Base-by-base conservation (phyloP, 202 grass and related monocot genomes). In the Carex arenaria region DNA sequence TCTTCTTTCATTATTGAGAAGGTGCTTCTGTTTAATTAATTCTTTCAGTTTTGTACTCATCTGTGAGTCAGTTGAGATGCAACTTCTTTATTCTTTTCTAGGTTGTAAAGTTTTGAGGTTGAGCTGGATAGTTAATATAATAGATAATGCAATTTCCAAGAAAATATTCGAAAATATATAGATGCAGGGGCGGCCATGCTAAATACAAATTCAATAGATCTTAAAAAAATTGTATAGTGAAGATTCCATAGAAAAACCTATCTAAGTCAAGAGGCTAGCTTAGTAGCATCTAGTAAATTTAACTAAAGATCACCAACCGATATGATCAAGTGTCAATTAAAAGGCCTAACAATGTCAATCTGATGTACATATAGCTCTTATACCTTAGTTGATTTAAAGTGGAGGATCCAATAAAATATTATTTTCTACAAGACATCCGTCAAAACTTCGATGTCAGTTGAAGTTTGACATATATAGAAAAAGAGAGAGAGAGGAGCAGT, bases 1-100 rank as follows among this genome's bases (percentile, higher is more conserved):
- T 76, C 51, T 55, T 76, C 72, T 76, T 76, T 78, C 54, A 60
- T 78, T 40, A 42, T 42, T 78, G 60, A 78, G 30, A 78, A 60
- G 19, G 28, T 38, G 53, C 59, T 78, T 56, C 74, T 59, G 9
- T 36, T 60, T 59, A 60, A 60, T 78, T 59, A 57, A 38, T 34
- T 60, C 53, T 78, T 78, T 36, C 17, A 78, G 26, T 59, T 60
- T 78, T 78, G 74, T 78, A 60, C 54, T 78, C 52, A 78, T 60
- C 54, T 60, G 74, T 40, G 52, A 17, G 53, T 78, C 53, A 20
- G 52, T 78, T 59, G 73, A 57, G 52, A 19, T 57, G 23, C 23
- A 55, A 17, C 14, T 75, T 31, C n/a, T 75, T 53, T 74, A 53
- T 74, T 74, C 43, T 75, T 75, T 75, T 75, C 10, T 75, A 3